Percentiles rank a stretch among this genome's conserved stretches.
Evolutionary conservation across 2,329 filamentous ascomycete genomes (phyloP).

Genomic region (Neofusicoccum umdonicola): DNA sequence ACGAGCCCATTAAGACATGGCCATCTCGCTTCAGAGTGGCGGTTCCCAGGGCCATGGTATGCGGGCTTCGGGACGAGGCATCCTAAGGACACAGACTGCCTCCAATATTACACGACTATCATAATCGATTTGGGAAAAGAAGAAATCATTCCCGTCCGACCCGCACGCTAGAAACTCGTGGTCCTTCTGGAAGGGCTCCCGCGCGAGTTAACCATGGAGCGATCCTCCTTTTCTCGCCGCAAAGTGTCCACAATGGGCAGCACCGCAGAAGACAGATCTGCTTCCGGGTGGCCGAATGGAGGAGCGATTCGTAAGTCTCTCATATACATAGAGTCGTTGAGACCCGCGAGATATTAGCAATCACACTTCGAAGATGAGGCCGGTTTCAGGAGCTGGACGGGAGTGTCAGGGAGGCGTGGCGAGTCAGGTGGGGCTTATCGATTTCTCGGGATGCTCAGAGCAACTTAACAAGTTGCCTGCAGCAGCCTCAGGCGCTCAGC

Average conservation of each 20-base stretch:
- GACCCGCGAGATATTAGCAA: not conserved
- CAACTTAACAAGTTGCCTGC: not conserved
- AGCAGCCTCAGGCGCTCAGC: not conserved
- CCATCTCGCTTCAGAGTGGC: slow-evolving; percentile 5
- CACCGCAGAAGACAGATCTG: not conserved
- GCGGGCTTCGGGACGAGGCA: slow-evolving; percentile 8
- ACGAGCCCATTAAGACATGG: slow-evolving; percentile 3
- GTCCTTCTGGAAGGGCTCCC: slow-evolving; percentile 6
- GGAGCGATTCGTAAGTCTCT: slow-evolving; percentile 2
- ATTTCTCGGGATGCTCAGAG: not conserved
- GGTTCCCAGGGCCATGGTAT: slow-evolving; percentile 13
- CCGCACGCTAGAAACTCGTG: slow-evolving; percentile 3
- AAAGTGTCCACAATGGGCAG: not conserved
- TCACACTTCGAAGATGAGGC: slow-evolving; percentile 2
- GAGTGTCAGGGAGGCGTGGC: slow-evolving; percentile 6
- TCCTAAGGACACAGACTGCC: slow-evolving; percentile 8
- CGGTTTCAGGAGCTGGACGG: slow-evolving; percentile 6
- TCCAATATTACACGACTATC: slow-evolving; percentile 11
- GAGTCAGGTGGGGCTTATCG: slow-evolving; percentile 13
- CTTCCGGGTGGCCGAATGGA: not conserved
- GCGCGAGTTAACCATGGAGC: not conserved
- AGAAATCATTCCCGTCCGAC: slow-evolving; percentile 4
- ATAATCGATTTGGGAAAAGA: slow-evolving; percentile 12
- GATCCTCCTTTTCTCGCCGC: slow-evolving; percentile 12
- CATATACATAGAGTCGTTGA: not conserved